Base-by-base conservation (phyloP, 257 asterid genomes). In the Ajuga chamaepitys region DNA sequence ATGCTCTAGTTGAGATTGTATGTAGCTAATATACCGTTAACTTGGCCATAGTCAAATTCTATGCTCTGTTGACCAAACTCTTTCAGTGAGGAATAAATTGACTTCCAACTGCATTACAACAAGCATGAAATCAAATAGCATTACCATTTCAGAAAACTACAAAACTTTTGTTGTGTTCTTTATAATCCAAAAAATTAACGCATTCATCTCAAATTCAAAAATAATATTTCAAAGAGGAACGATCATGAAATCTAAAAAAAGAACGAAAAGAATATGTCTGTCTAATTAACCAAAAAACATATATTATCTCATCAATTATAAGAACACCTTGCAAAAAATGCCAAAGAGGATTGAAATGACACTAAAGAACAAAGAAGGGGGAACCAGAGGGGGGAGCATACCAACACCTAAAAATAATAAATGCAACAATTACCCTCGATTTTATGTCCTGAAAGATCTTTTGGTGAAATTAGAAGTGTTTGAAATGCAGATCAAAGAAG, bases 401-500 rank as follows among this genome's bases (percentile, higher is more conserved):
- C 95, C 85, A 77, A 74, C 71, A 75, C 64, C 71, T 62, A 68
- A 45, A 62, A 73, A 48, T 11, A 55, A 56, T n/a, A 58, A 76
- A 73, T 34, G 67, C 72, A 56, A 56, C 51, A 22, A 60, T 56
- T 35, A 22, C 76, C 81, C 77, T 64, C 12, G 58, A 67, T 46
- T 62, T 46, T 65, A 66, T 63, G 58, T 74, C 59, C 77, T 37
- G 25, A 13, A 47, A 30, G 16, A 28, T 63, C 60, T 40, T 21
- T 18, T 63, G 81, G 77, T 69, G 75, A 55, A 77, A 77, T 72
- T 85, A 62, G 68, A 70, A 70, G 53, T 78, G 73, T 57, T 37
- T 53, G 54, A 64, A 73, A 70, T 58, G 83, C 82, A 78, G 80
- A 84, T 84, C 81, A 77, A 52, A 64, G 53, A 47, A 28, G 17